These are phyloP conservation scores for Phytophthora hybrid DNA, from an alignment of 352 stramenopile species.

Conservation along the genomic window DNA sequence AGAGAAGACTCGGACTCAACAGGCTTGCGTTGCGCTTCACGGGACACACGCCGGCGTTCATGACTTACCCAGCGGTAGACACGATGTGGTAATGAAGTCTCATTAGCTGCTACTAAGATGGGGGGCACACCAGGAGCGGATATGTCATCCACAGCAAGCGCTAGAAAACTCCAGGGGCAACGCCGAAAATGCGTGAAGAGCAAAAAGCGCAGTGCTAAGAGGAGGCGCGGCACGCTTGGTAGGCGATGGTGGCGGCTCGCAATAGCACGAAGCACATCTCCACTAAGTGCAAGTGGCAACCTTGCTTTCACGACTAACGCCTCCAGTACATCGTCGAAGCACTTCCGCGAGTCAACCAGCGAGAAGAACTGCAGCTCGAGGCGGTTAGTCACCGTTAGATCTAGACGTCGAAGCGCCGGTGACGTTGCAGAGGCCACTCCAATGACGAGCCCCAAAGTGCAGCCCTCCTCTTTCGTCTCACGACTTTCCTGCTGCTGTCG, in stretches of 20 bases:
- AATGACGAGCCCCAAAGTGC: conserved; percentile 67
- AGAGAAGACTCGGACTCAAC: conserved; percentile 13
- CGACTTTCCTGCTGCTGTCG: conserved; percentile 30
- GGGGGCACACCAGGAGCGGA: conserved; percentile 22
- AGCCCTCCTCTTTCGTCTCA: not conserved
- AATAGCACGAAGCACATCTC: conserved; percentile 59
- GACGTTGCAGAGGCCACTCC: conserved; percentile 76
- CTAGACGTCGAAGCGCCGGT: conserved; percentile 68
- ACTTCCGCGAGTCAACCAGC: conserved; percentile 79
- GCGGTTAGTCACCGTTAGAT: conserved; percentile 55
- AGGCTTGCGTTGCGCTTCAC: conserved; percentile 11
- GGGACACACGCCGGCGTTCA: conserved; percentile 20
- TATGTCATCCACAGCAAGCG: conserved; percentile 34
- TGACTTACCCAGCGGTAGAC: conserved; percentile 36
- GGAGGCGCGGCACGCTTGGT: conserved; percentile 73
- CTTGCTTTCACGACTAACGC: conserved; percentile 70
- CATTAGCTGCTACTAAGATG: conserved; percentile 23
- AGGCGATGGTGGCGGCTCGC: conserved; percentile 56
- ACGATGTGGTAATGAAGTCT: conserved; percentile 31
- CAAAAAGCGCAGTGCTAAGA: conserved; percentile 70
- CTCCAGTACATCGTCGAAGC: conserved; percentile 81
- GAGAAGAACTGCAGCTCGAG: conserved; percentile 84
- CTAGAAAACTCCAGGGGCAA: conserved; percentile 70
- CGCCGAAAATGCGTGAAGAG: conserved; percentile 69
- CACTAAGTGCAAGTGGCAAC: conserved; percentile 62